Base-by-base conservation (phyloP, 305 asterid species). In the Coffea humblotiana region DNA sequence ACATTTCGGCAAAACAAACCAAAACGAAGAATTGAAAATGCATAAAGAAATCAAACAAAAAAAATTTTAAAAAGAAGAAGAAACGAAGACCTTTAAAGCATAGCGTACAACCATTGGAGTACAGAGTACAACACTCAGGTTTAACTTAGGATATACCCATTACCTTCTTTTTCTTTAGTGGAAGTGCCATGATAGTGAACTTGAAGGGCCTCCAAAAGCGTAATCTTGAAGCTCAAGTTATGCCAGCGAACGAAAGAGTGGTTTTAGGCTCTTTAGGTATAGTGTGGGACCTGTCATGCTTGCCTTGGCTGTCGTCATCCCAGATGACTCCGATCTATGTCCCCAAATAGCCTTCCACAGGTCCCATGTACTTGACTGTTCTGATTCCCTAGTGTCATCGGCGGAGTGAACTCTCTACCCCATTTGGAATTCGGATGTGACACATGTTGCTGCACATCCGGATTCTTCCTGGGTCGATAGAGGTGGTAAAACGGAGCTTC, bases 241-340 rank as follows among this genome's bases (percentile, higher is more conserved):
- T 88, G 92, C 8, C 91, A 88, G 54, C 98, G 92, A 32, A 81
- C 91, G 56, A 96, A 94, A 66, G 99, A 94, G 97, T 98, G 67
- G 98, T 83, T 73, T 79, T 82, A 43, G 82, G 80, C 14, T 93
- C 97, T 65, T 92, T 87, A 96, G 94, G 86, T 96, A 93, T 95
- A 74, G 90, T 87, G 80, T 88, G 90, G 71, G 94, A 91, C 2
- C 99, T 98, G 29, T 96, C 94, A 78, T 96, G 98, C 84, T 94
- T 94, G n/a, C 98, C 99, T 71, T 89, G 90, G 70, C 89, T 94
- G 82, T 88, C 92, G 77, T 85, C 86, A 77, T 92, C 97, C 99
- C 99, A 96, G 66, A 92, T 98, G 73, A 96, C 92, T 69, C 99
- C 99, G 69, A 92, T 70, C 99, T 98, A 96, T 70, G 84, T 83